A percentile compares a stretch with the other conserved stretches of the same genome.
These are phyloP conservation scores for Andrographis paniculata DNA, from an alignment of 305 asterid genomes.

Conservation along the genomic window DNA sequence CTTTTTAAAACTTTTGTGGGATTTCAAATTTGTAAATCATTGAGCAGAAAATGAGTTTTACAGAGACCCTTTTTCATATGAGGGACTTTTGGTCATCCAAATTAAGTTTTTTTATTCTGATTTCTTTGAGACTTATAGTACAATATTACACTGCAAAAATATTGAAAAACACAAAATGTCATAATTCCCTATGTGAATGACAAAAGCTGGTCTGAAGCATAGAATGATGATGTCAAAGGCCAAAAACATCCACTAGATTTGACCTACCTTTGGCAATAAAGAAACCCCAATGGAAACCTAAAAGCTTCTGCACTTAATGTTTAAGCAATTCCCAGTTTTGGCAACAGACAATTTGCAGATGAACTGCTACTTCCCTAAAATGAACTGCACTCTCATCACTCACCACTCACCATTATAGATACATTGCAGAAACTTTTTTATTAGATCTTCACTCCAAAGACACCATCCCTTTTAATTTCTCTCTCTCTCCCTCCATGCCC, in stretches of 20 bases:
- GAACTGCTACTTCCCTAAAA: conserved; percentile 17
- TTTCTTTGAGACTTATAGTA: background rate
- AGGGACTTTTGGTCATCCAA: background rate
- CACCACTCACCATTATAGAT: conserved; percentile 12
- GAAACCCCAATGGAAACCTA: conserved; percentile 22
- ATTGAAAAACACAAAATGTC: conserved; percentile 6
- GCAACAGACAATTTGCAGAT: conserved; percentile 38
- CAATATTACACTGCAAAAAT: background rate
- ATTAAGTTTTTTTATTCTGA: background rate
- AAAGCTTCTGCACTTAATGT: conserved; percentile 26
- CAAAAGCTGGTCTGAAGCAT: conserved; percentile 16
- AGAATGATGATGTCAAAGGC: conserved; percentile 22
- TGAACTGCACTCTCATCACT: background rate
- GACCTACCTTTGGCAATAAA: conserved; percentile 29
- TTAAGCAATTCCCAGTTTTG: conserved; percentile 42
- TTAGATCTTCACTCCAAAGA: background rate
- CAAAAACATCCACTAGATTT: conserved; percentile 27
- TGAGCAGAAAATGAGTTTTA: background rate
- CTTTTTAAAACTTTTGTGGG: no score
- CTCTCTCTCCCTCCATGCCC: background rate
- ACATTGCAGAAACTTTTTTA: background rate
- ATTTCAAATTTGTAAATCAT: no score
- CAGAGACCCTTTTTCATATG: background rate
- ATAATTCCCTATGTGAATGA: conserved; percentile 11
- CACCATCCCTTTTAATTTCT: background rate